Evolutionary conservation across 805 yeast species (phyloP).

Genomic region (Ogataea nonfermentans): DNA sequence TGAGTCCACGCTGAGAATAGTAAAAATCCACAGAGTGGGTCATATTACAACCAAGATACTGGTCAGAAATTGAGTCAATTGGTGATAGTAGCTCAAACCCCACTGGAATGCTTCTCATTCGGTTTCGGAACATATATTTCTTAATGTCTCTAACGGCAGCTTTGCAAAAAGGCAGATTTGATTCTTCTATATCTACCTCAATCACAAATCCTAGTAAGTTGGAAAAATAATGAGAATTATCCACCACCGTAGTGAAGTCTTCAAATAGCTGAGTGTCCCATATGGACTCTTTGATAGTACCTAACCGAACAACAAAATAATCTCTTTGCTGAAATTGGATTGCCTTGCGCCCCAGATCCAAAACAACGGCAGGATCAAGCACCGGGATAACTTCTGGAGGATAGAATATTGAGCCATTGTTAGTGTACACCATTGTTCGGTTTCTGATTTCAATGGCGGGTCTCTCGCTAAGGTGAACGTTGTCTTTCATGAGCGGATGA

Average conservation of each 20-base stretch:
- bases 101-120: constrained; percentile 38
- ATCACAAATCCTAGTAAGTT: constrained; percentile 90
- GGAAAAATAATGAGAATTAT: constrained; percentile 60
- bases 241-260: constrained; percentile 75
- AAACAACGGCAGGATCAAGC: constrained; percentile 8
- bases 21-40: constrained; percentile 18
- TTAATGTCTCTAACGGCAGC: constrained; percentile 88
- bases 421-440: constrained; percentile 14
- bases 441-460: constrained; percentile 17
- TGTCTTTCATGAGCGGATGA: constrained; percentile 12
- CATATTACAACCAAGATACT: constrained; percentile 19
- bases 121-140: constrained; percentile 49
- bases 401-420: constrained; percentile 15
- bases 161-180: constrained; percentile 75
- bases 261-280: constrained; percentile 44
- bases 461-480: constrained; percentile 5
- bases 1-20: constrained; percentile 4
- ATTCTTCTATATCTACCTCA: constrained; percentile 81
- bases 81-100: constrained; percentile 28
- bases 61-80: constrained; percentile 2
- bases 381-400: constrained; percentile 7
- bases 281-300: constrained; percentile 6
- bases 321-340: constrained; percentile 13
- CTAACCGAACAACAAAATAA: constrained; percentile 19
- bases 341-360: constrained; percentile 11